phyloP scores from a whole-genome alignment of 306 rosid genomes.

The Elaeagnus macrophylla region DNA sequence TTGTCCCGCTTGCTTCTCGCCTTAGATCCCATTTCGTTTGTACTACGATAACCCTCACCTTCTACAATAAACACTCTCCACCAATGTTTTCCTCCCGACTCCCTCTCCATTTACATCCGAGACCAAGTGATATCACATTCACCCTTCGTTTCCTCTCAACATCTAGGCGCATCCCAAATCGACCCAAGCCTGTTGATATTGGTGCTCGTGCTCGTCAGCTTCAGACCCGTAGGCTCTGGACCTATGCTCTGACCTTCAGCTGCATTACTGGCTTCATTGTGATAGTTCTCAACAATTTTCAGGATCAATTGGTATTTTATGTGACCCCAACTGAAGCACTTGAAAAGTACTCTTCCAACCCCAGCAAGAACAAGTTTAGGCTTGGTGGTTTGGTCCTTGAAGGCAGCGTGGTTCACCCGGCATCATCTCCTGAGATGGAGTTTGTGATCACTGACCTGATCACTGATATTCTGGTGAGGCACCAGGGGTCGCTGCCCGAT shows the following conservation, averaged over 20 bases:
- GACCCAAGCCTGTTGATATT: conserved; percentile 50
- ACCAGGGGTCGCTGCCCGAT: conserved; percentile 71
- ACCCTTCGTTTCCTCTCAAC: conserved; percentile 58
- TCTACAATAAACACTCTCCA: conserved; percentile 11
- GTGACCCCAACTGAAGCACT: conserved; percentile 76
- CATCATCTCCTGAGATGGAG: conserved; percentile 64
- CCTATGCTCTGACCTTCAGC: conserved; percentile 58
- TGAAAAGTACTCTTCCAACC: conserved; percentile 43
- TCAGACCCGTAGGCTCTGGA: conserved; percentile 83
- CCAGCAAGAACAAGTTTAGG: conserved; percentile 66
- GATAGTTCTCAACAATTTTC: conserved; percentile 62
- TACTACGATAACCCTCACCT: too few relatives aligned
- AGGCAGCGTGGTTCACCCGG: conserved; percentile 77
- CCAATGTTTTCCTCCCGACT: conserved; percentile 14
- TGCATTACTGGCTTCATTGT: conserved; percentile 79
- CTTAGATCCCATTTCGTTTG: too few relatives aligned
- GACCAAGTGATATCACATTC: conserved; percentile 1
- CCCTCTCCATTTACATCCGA: conserved; percentile 7
- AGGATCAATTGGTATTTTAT: conserved; percentile 74
- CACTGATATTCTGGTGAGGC: conserved; percentile 75
- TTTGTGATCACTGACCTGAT: conserved; percentile 79
- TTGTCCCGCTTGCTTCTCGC: too few relatives aligned
- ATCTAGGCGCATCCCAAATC: conserved; percentile 37
- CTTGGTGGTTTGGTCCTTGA: conserved; percentile 87
- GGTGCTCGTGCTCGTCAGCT: conserved; percentile 85